Conservation (phyloP, 1,284 basidiomycete species). For the Sanguinoderma infundibulare region DNA sequence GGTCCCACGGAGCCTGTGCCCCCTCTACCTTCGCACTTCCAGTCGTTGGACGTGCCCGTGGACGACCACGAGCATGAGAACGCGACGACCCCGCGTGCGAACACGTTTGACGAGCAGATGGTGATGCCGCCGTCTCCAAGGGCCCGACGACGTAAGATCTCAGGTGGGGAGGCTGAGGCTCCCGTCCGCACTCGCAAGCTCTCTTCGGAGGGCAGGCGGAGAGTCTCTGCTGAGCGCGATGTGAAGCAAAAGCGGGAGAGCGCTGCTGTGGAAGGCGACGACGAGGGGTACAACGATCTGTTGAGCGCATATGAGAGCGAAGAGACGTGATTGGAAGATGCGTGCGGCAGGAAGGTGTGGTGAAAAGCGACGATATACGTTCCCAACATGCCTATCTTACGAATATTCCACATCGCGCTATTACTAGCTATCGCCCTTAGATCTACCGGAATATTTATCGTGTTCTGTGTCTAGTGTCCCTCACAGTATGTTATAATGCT, state of each 20-base stretch:
- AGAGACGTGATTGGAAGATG: constrained; percentile 20
- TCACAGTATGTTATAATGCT: background rate
- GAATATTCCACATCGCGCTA: background rate
- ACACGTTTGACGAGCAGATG: constrained; percentile 46
- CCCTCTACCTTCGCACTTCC: constrained; percentile 39
- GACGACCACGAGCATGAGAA: constrained; percentile 54
- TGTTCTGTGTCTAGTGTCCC: background rate
- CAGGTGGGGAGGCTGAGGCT: constrained; percentile 29
- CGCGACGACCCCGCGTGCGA: constrained; percentile 58
- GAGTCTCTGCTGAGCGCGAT: constrained; percentile 46
- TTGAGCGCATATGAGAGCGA: constrained; percentile 82
- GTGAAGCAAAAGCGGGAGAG: constrained; percentile 52
- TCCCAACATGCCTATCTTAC: background rate
- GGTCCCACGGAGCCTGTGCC: constrained; percentile 34
- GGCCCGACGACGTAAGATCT: constrained; percentile 48
- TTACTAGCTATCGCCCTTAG: constrained; percentile 1
- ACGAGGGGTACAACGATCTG: constrained; percentile 78
- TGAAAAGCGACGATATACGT: background rate
- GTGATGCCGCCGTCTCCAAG: constrained; percentile 39
- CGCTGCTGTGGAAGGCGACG: constrained; percentile 73
- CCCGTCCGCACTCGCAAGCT: constrained; percentile 34
- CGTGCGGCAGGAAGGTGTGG: background rate
- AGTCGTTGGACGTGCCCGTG: constrained; percentile 59
- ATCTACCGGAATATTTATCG: background rate
- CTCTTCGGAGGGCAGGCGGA: constrained; percentile 38